Evolutionary conservation across 805 yeast genomes (phyloP), one percentile per base, ranked within the genome.

Genomic region (Cyberlindnera petersonii): DNA sequence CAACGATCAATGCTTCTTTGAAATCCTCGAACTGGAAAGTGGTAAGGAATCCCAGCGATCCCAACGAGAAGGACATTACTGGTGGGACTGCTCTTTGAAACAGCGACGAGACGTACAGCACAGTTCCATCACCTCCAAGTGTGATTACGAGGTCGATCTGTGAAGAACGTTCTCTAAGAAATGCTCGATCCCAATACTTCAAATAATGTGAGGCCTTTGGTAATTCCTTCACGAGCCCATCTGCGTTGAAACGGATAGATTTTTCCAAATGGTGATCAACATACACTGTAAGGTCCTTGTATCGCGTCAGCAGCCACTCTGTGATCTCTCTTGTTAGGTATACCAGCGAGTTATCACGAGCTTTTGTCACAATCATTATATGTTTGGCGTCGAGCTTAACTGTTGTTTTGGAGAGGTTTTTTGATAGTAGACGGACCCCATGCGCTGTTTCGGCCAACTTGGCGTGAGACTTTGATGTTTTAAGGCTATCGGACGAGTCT

Each of bases 111-210:
- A 91, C 91, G 53, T 83, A 83, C 9, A 91, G 66, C 33, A 91
- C 96, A 0, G 98, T 93, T 8, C 98, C 98, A 57, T 93, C 98
- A 14, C 98, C 98, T 18, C 98, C 98, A 8, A 93, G 68, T 0
- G 98, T 86, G 31, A 91, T 76, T 3, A 87, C 81, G 43, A 89
- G 66, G 59, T 91, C 98, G 47, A 79, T 75, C 32, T 67, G 53
- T 24, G 72, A 69, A n/a, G 58, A 57, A 33, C 56, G 35, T 41
- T 61, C 51, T 11, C 59, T 53, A 10, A 86, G 73, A 39, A 81
- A 66, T 15, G 70, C 70, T 35, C 77, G 73, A 36, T 74, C 72
- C 96, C 97, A 89, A 60, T 72, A 84, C 52, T 71, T 73, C 31
- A 85, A 61, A 31, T 69, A 60, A 31, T 68, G 58, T 33, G 59